These are phyloP conservation scores for Verbena officinalis DNA, from an alignment of 257 asterid species.

Conservation along the genomic window DNA sequence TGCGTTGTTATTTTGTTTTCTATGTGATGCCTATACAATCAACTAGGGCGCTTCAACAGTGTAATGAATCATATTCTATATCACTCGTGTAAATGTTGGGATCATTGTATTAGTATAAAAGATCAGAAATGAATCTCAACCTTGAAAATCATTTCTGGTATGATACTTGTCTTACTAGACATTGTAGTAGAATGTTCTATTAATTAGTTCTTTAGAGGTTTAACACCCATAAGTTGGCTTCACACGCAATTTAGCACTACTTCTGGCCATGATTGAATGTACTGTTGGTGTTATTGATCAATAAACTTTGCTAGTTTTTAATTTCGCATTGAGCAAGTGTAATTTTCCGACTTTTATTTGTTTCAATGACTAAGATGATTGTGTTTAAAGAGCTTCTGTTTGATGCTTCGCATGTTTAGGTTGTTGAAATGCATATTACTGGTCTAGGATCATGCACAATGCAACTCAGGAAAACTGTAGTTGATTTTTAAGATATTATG, in stretches of 20 bases:
- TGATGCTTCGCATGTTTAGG: not conserved
- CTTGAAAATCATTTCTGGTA: too few species aligned
- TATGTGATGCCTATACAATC: not conserved
- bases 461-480: not conserved
- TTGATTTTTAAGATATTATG: not conserved
- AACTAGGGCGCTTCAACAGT: not conserved
- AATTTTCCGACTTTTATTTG: not conserved
- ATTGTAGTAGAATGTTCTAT: too few species aligned
- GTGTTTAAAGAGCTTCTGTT: not conserved
- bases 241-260: slow-evolving; percentile 12
- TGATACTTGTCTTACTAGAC: too few species aligned
- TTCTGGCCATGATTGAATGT: not conserved
- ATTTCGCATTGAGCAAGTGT: not conserved
- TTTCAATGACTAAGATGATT: not conserved
- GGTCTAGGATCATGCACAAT: not conserved
- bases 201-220: too few species aligned
- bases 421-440: not conserved
- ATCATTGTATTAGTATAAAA: too few species aligned
- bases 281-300: not conserved
- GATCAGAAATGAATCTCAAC: too few species aligned
- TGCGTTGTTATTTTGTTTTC: not conserved
- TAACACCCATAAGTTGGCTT: too few species aligned
- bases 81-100: too few species aligned
- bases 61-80: slow-evolving; percentile 4
- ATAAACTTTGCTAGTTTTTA: not conserved